Percentiles rank a stretch among this genome's conserved stretches.
phyloP scores from a whole-genome alignment of 108 stramenopile species.

The Cyclostephanos invisitatus region DNA sequence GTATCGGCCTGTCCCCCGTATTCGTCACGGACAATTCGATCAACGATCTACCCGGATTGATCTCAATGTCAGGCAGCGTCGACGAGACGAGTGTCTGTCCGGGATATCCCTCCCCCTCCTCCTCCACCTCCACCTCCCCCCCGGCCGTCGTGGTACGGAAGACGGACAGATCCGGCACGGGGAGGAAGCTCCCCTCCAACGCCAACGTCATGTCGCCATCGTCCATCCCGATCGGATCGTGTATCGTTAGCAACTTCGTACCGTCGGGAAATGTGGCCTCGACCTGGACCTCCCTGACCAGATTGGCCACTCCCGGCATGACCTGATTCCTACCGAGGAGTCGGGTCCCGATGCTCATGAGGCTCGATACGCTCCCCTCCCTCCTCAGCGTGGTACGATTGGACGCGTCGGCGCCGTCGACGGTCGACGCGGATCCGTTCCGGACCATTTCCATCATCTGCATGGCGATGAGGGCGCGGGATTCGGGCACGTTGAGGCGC shows the following conservation, averaged over 20 bases:
- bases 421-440: constrained; percentile 58
- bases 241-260: constrained; percentile 95
- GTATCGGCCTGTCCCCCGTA: constrained; percentile 95
- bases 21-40: constrained; percentile 91
- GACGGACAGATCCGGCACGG: constrained; percentile 68
- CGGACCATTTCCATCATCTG: constrained; percentile 95
- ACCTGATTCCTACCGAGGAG: constrained; percentile 90
- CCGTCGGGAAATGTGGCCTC: constrained; percentile 99
- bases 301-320: constrained; percentile 75
- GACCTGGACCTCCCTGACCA: constrained; percentile 93
- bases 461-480: constrained; percentile 87
- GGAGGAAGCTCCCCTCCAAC: constrained; percentile 89
- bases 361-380: constrained; percentile 71
- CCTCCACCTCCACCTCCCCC: constrained; percentile 10
- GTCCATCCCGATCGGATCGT: constrained; percentile 74
- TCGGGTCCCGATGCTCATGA: constrained; percentile 86
- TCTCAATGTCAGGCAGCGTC: constrained; percentile 63
- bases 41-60: constrained; percentile 59
- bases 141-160: constrained; percentile 42
- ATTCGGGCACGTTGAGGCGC: constrained; percentile 88
- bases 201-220: constrained; percentile 90
- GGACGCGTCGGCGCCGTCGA: not conserved
- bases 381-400: not conserved
- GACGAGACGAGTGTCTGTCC: constrained; percentile 56
- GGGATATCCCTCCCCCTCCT: constrained; percentile 14